Percentiles rank a stretch among this genome's conserved stretches.
phyloP scores from a whole-genome alignment of 1,284 basidiomycete species.

The Leccinum idahoense region DNA sequence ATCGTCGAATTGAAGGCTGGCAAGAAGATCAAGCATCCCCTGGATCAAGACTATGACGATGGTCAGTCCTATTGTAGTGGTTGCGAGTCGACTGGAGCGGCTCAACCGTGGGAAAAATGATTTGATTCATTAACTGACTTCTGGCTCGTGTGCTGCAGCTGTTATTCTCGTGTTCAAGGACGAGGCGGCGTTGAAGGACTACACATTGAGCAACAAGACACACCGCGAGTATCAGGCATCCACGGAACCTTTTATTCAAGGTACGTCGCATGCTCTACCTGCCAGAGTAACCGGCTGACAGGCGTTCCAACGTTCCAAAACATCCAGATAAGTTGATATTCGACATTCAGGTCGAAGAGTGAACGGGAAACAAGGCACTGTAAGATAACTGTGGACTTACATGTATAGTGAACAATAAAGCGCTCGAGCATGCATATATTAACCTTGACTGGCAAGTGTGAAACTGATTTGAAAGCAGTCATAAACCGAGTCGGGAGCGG shows the following conservation, averaged over 20 bases:
- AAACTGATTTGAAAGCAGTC: slow-evolving; percentile 27
- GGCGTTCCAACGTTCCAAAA: background rate
- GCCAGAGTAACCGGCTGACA: background rate
- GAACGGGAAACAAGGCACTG: background rate
- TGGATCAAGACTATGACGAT: slow-evolving; percentile 23
- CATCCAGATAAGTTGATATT: slow-evolving; percentile 24
- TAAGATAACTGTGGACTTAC: background rate
- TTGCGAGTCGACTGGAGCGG: too few species aligned
- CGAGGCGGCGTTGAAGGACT: background rate
- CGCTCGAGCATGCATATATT: background rate
- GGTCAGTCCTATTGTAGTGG: slow-evolving; percentile 11
- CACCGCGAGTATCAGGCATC: background rate
- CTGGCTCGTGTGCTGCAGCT: slow-evolving; percentile 2
- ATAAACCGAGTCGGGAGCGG: slow-evolving; percentile 40
- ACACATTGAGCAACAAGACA: background rate
- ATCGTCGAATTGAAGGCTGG: slow-evolving; percentile 15
- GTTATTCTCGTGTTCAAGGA: slow-evolving; percentile 22
- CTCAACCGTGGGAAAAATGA: background rate
- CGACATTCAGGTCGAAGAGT: slow-evolving; percentile 20
- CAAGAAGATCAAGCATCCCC: slow-evolving; percentile 14
- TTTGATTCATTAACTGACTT: background rate
- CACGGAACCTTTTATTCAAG: slow-evolving; percentile 15
- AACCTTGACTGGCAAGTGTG: background rate
- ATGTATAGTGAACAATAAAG: slow-evolving; percentile 4
- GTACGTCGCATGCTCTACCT: slow-evolving; percentile 7